Base-by-base conservation (phyloP, 768 basidiomycete species). In the Lentinula edodes region DNA sequence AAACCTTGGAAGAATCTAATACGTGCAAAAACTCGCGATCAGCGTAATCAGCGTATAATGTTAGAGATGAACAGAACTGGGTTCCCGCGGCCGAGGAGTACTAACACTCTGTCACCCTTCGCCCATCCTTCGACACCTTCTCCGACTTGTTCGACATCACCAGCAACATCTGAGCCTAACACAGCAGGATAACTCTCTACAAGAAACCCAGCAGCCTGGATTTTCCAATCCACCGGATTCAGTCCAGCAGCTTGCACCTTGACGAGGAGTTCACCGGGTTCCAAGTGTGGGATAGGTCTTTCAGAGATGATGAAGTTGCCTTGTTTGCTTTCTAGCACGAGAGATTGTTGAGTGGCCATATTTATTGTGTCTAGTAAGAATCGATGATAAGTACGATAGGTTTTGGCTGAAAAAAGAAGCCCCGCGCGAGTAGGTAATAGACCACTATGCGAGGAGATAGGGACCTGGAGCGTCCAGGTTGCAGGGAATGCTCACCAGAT, bases 141-240 rank as follows among this genome's bases (percentile, higher is more conserved):
- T 2, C 77, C 77, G 28, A 76, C 67, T 20, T 65, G 69, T 23
- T 70, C 71, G 6, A 78, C 67, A 4, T 63, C 65, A 10, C 76
- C 76, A 0, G 74, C 70, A 35, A 65, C 54, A 59, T 76, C 75
- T 0, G 41, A 46, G 0, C 75, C 75, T 2, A 72, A 18, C 9
- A 75, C 60, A 2, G 63, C 64, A 9, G 71, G 75, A 60, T 63
- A 75, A n/a, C 60, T 16, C 36, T 67, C 55, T 60, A 71, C 59
- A 55, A 69, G 60, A 34, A 68, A 57, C 20, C 53, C 63, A 39
- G 15, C 66, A 61, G 28, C 61, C 35, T 68, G 71, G n/a, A 71
- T 66, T 64, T 71, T 75, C 72, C 72, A 74, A 62, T 75, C 72
- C 4, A 70, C 69, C 0, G 75, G 74, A 53, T 77, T 74, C 23